Evolutionary conservation across 2,329 filamentous ascomycete species (phyloP).

Genomic region (Zasmidium citrigriseum): DNA sequence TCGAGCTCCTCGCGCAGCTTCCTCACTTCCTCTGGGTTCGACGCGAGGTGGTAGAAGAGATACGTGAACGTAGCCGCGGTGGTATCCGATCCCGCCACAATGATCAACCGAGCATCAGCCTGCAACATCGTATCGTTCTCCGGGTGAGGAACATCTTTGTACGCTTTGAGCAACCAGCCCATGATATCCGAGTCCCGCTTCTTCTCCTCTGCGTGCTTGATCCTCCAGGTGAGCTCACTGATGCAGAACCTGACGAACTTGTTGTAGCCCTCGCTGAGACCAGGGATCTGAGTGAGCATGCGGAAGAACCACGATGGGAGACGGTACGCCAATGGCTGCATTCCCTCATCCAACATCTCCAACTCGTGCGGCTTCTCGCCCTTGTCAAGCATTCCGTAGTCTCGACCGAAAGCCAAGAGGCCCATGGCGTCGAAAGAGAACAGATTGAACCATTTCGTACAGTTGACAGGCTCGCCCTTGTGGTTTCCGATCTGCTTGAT

Average conservation of each 20-base stretch:
- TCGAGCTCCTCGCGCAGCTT: slow-evolving; percentile 40
- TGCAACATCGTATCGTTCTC: slow-evolving; percentile 33
- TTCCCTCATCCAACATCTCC: slow-evolving; percentile 39
- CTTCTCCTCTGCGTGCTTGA: slow-evolving; percentile 29
- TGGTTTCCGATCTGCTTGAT: slow-evolving; percentile 34
- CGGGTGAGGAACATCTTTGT: slow-evolving; percentile 29
- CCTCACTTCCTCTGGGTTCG: slow-evolving; percentile 30
- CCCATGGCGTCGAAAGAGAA: slow-evolving; percentile 52
- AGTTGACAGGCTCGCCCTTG: slow-evolving; percentile 35
- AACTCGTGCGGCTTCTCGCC: slow-evolving; percentile 38
- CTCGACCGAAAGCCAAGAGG: slow-evolving; percentile 45
- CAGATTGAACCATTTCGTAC: slow-evolving; percentile 44
- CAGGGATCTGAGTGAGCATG: slow-evolving; percentile 38
- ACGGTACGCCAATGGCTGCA: slow-evolving; percentile 32
- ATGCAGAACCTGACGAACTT: slow-evolving; percentile 42
- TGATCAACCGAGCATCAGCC: slow-evolving; percentile 35
- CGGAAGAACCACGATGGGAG: slow-evolving; percentile 40
- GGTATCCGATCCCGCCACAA: slow-evolving; percentile 48
- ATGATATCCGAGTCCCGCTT: slow-evolving; percentile 32
- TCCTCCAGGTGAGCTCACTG: slow-evolving; percentile 36
- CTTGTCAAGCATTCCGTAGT: slow-evolving; percentile 44
- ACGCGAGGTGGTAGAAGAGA: slow-evolving; percentile 44
- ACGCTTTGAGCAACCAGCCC: slow-evolving; percentile 35
- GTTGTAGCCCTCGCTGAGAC: slow-evolving; percentile 35
- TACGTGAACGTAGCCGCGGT: slow-evolving; percentile 43